Percentiles rank a stretch among this genome's conserved stretches.
Conservation (phyloP, 208 protist genomes). For the Lotmaria passim region DNA sequence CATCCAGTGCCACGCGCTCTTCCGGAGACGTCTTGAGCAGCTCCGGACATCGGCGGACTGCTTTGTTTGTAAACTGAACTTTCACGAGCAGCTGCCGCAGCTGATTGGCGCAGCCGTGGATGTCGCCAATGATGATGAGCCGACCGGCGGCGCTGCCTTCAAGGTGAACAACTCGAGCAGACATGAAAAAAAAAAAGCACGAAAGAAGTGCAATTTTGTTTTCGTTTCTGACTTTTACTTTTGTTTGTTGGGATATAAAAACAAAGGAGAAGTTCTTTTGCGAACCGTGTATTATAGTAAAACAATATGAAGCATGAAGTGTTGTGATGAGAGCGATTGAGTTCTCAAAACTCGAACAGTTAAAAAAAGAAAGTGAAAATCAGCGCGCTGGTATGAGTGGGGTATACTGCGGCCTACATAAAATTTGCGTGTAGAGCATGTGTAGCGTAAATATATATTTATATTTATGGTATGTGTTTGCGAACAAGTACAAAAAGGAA, state of each 20-base stretch:
- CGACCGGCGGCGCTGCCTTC: conserved; percentile 37
- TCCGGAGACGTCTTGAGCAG: conserved; percentile 20
- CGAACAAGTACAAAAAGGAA: no score
- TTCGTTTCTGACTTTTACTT: neutral
- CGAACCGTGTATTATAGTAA: no score
- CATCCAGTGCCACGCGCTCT: neutral
- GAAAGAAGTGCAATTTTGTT: conserved; percentile 9
- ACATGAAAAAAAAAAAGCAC: conserved; percentile 27
- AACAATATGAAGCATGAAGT: no score
- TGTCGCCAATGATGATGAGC: conserved; percentile 75
- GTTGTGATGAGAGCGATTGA: no score
- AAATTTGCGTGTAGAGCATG: no score
- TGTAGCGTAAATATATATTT: no score
- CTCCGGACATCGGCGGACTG: conserved; percentile 13
- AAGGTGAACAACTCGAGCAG: conserved; percentile 25
- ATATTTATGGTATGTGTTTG: no score
- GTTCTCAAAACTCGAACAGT: neutral
- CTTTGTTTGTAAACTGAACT: conserved; percentile 48
- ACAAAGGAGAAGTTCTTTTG: no score
- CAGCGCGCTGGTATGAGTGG: no score
- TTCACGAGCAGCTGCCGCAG: conserved; percentile 55
- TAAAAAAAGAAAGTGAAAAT: neutral
- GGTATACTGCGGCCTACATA: no score
- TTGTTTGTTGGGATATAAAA: neutral
- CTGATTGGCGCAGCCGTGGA: conserved; percentile 75